Base-by-base conservation (phyloP, 768 basidiomycete genomes). In the Dentipellis fragilis region DNA sequence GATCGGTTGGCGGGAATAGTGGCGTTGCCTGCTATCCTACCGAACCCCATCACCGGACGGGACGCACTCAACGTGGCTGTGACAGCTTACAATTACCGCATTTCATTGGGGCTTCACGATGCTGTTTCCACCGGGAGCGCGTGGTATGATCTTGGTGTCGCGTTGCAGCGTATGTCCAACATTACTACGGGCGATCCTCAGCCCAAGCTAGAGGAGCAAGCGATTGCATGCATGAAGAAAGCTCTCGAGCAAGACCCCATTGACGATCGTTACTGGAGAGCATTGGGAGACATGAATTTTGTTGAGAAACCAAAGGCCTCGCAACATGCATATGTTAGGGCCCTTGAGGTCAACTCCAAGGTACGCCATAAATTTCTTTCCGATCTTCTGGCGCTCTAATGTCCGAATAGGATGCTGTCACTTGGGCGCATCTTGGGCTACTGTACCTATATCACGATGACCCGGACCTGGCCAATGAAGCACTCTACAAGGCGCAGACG, bases 311-410 rank as follows among this genome's bases (percentile, higher is more conserved):
- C 87, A 0, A 86, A 83, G 62, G 74, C 81, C 1, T 85, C 91
- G 2, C 95, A 99, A 68, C 93, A 98, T 71, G 88, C 91, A 4
- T 96, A 91, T 63, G 83, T 97, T 65, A 87, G 81, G 56, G 87
- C 93, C 4, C 69, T 98, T 48, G 94, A 97, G 62, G 73, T 89
- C 39, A 85, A 97, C 65, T 69, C 80, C 0, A 95, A 95, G 76
- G 91, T 89, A 58, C 49, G 72, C 68, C 38, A 4, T 16, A 29
- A 17, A 29, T 14, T 22, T 51, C 17, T 54, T 56, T 34, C 54
- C 17, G 58, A 21, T 38, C 49, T 48, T 19, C 39, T 58, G n/a
- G 54, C 12, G 29, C 51, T 56, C 36, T 46, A 42, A 58, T 29
- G 51, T 38, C 22, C 47, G 51, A 19, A 35, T 8, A 92, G 88